Evolutionary conservation across 768 basidiomycete species (phyloP).

Genomic region (Termitomyces sp.): DNA sequence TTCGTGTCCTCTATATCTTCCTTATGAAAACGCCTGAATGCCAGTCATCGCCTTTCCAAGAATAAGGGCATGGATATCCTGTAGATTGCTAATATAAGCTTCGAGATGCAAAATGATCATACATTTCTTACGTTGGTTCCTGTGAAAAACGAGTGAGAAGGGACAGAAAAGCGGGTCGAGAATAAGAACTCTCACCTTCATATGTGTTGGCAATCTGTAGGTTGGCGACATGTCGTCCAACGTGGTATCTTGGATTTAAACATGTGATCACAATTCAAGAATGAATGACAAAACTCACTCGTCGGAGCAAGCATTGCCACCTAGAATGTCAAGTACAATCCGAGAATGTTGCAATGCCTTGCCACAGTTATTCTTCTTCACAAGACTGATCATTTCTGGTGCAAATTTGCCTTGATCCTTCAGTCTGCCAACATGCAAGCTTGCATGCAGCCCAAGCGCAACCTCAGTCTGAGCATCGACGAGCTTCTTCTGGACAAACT

Average conservation of each 20-base stretch:
- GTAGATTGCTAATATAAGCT: constrained; percentile 10
- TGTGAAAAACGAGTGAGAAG: constrained; percentile 15
- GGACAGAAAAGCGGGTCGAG: neutral
- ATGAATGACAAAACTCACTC: constrained; percentile 50
- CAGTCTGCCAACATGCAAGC: constrained; percentile 76
- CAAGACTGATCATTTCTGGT: constrained; percentile 91
- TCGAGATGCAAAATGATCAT: constrained; percentile 2
- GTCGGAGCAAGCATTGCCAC: constrained; percentile 90
- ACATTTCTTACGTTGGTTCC: constrained; percentile 51
- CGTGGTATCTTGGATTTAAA: constrained; percentile 60
- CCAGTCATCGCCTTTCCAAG: constrained; percentile 92
- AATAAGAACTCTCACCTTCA: constrained; percentile 51
- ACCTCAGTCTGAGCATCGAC: constrained; percentile 90
- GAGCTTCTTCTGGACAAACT: constrained; percentile 97
- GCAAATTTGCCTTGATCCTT: constrained; percentile 72
- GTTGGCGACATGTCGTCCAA: constrained; percentile 93
- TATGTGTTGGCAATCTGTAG: constrained; percentile 96
- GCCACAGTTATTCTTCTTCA: constrained; percentile 95
- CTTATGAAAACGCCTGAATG: constrained; percentile 77
- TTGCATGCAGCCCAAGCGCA: constrained; percentile 70
- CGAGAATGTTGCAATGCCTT: constrained; percentile 85
- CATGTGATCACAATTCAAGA: neutral
- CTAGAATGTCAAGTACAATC: constrained; percentile 81
- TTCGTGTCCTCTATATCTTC: constrained; percentile 3
- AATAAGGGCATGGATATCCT: constrained; percentile 91